A percentile compares a stretch with the other conserved stretches of the same genome.
These are phyloP conservation scores for Hyaloperonospora brassicae DNA, from an alignment of 352 stramenopile species.

Conservation along the genomic window DNA sequence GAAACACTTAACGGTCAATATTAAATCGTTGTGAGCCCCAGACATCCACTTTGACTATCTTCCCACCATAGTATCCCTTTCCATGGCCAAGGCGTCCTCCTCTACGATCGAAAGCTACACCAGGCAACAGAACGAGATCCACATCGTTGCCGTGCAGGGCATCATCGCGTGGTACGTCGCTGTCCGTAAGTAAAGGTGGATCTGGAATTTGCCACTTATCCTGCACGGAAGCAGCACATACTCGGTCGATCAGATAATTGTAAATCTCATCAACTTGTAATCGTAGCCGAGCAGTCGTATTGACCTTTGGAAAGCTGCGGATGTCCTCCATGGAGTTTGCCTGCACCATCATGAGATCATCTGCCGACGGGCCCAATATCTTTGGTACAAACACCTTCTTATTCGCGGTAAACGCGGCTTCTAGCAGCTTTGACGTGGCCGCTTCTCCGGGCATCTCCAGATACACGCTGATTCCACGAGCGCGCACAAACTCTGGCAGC, in stretches of 20 bases:
- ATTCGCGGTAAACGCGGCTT: constrained; percentile 39
- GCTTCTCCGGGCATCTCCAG: constrained; percentile 83
- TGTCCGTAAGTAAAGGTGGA: constrained; percentile 30
- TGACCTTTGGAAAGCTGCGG: constrained; percentile 69
- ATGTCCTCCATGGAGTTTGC: constrained; percentile 58
- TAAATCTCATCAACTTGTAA: neutral
- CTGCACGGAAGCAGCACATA: constrained; percentile 22
- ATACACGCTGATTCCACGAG: constrained; percentile 61
- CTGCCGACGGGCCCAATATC: constrained; percentile 50
- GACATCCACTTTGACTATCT: neutral
- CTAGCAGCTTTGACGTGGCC: constrained; percentile 42
- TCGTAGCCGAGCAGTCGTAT: neutral
- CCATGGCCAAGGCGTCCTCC: constrained; percentile 81
- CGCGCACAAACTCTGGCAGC: constrained; percentile 45
- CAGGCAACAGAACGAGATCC: constrained; percentile 76
- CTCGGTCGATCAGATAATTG: constrained; percentile 16
- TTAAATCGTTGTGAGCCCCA: constrained; percentile 1
- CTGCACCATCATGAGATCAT: constrained; percentile 77
- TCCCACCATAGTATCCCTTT: constrained; percentile 82
- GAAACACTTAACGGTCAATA: constrained; percentile 4
- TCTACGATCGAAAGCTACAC: constrained; percentile 67
- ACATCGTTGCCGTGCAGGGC: constrained; percentile 42
- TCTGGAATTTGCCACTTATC: constrained; percentile 87
- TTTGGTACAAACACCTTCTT: constrained; percentile 88
- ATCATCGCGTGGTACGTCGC: constrained; percentile 30